phyloP scores from a whole-genome alignment of 179 eudicot species.

The Carnegiea gigantea region DNA sequence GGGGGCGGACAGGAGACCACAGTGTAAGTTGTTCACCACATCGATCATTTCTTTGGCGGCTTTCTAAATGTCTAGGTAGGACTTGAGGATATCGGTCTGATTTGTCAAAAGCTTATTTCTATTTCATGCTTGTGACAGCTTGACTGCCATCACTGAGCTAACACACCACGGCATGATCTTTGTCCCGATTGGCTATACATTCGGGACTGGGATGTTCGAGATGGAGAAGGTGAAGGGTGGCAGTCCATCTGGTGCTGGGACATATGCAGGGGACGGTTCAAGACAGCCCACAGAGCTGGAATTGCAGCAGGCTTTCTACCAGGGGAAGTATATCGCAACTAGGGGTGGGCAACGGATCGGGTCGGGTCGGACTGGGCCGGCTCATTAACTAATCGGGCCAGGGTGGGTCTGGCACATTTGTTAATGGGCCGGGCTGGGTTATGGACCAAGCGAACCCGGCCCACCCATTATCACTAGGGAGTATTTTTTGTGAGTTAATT shows the following conservation, averaged over 20 bases:
- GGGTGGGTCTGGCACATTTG: no score
- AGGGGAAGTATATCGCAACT: conserved; percentile 66
- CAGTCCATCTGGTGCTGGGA: conserved; percentile 83
- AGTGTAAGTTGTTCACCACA: conserved; percentile 45
- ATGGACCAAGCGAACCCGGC: no score
- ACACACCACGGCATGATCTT: conserved; percentile 84
- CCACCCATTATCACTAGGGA: no score
- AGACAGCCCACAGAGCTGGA: conserved; percentile 71
- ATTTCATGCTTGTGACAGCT: conserved; percentile 33
- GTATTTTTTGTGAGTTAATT: no score
- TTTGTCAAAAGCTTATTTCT: not conserved
- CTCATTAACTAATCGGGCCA: no score
- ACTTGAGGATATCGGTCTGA: no score
- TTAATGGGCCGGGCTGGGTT: no score
- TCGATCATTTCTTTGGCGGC: not conserved
- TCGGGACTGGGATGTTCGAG: conserved; percentile 80
- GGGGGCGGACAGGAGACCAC: conserved; percentile 92
- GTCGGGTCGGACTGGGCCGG: no score
- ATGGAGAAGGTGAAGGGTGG: conserved; percentile 76
- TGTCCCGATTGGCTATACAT: conserved; percentile 81
- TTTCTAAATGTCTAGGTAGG: no score
- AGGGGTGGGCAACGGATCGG: no score
- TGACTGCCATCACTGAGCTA: conserved; percentile 76
- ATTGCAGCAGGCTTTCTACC: conserved; percentile 63
- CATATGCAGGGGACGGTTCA: conserved; percentile 76